Evolutionary conservation across 1,284 basidiomycete genomes (phyloP).

Genomic region (Boletus sp.): DNA sequence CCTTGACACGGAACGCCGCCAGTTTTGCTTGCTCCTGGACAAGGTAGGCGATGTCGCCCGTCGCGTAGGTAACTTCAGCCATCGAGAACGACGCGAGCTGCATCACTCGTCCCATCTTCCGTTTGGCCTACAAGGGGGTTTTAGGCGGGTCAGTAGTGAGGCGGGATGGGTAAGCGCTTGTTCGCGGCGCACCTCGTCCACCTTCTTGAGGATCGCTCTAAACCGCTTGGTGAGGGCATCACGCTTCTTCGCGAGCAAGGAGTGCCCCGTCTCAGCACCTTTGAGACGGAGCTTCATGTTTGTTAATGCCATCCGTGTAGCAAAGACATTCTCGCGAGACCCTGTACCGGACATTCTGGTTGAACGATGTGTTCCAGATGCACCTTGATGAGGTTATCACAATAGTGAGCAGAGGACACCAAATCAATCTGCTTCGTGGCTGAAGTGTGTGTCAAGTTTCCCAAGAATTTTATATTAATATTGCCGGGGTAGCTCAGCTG

Average conservation of each 20-base stretch:
- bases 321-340: constrained; percentile 88
- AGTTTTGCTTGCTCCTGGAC: constrained; percentile 89
- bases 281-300: constrained; percentile 92
- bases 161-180: not conserved
- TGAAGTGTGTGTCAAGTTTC: not conserved
- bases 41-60: constrained; percentile 95
- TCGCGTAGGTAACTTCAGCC: constrained; percentile 97
- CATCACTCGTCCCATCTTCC: constrained; percentile 98
- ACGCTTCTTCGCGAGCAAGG: constrained; percentile 93
- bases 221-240: constrained; percentile 94
- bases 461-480: no score
- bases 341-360: constrained; percentile 80
- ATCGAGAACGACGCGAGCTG: constrained; percentile 97
- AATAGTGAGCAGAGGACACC: constrained; percentile 1
- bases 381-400: not conserved
- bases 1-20: constrained; percentile 89
- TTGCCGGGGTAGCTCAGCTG: constrained; percentile 63
- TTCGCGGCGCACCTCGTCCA: constrained; percentile 75
- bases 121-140: constrained; percentile 70
- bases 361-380: constrained; percentile 8
- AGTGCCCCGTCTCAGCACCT: constrained; percentile 96
- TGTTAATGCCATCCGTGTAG: constrained; percentile 92
- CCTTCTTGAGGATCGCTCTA: constrained; percentile 83
- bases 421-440: not conserved
- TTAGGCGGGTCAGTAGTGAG: not conserved